Evolutionary conservation across 208 protist species (phyloP).

Genomic region (Acanthamoeba healyi): DNA sequence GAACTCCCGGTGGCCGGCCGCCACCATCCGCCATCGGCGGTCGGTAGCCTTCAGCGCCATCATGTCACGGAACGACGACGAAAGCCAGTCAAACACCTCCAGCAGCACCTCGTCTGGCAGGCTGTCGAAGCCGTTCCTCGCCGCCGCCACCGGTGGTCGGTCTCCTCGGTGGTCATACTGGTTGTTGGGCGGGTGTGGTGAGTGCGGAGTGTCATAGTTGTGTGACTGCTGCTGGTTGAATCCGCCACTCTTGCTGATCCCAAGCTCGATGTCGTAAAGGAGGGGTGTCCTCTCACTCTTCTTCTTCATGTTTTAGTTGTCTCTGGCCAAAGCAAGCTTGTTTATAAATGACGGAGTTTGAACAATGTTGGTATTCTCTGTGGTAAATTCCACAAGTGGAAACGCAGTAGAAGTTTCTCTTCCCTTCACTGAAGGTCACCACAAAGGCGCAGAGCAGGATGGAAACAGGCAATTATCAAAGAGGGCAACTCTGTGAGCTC

Average conservation of each 20-base stretch:
- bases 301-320: too few species aligned
- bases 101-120: conserved; percentile 9
- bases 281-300: background rate
- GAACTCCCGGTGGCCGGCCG: background rate
- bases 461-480: too few species aligned
- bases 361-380: too few species aligned
- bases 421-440: too few species aligned
- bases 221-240: background rate
- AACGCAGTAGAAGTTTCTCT: too few species aligned
- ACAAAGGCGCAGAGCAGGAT: too few species aligned
- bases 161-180: too few species aligned
- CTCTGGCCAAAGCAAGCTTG: too few species aligned
- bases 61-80: background rate
- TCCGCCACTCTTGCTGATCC: background rate
- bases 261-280: background rate
- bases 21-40: background rate
- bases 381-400: too few species aligned
- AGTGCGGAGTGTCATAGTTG: background rate
- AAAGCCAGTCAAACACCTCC: background rate
- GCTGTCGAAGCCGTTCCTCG: background rate
- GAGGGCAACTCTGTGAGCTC: too few species aligned
- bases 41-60: background rate
- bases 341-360: too few species aligned
- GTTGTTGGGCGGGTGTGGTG: background rate
- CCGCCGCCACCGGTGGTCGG: too few species aligned